phyloP scores from a whole-genome alignment of 192 early-diverging fungal species.

The Entomortierella lignicola region DNA sequence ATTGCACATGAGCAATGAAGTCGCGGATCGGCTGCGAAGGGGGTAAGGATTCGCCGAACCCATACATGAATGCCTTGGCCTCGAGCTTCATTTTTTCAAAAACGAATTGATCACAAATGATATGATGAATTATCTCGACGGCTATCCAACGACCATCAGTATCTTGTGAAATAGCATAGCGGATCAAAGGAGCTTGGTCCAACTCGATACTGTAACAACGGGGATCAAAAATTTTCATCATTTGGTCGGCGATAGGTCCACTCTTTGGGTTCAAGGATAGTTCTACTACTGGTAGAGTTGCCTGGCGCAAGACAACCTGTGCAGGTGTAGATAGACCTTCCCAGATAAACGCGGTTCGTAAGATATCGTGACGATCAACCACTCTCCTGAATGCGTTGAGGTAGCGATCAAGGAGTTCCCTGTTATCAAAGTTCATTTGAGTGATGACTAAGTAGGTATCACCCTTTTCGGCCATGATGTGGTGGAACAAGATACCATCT shows the following conservation, averaged over 20 bases:
- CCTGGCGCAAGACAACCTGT: not conserved
- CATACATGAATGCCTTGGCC: not conserved
- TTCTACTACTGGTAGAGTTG: not conserved
- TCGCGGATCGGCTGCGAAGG: not conserved
- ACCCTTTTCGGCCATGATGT: too few species aligned
- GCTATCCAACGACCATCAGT: not conserved
- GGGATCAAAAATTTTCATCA: not conserved
- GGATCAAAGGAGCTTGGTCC: not conserved
- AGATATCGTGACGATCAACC: constrained; percentile 8
- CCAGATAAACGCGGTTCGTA: constrained; percentile 1
- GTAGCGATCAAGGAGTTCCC: constrained; percentile 5
- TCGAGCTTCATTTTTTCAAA: not conserved
- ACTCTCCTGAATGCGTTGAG: not conserved
- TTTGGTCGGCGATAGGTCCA: not conserved
- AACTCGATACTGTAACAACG: not conserved
- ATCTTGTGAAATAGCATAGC: not conserved
- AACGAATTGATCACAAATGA: not conserved
- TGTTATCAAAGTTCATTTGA: not conserved
- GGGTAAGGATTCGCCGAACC: not conserved
- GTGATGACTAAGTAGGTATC: not conserved
- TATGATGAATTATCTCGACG: not conserved
- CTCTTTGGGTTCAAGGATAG: not conserved
- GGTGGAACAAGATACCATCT: too few species aligned
- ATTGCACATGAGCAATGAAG: not conserved
- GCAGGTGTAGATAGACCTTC: not conserved